phyloP scores from a whole-genome alignment of 2,329 filamentous ascomycete species.

The Chaetomium olivaceum region DNA sequence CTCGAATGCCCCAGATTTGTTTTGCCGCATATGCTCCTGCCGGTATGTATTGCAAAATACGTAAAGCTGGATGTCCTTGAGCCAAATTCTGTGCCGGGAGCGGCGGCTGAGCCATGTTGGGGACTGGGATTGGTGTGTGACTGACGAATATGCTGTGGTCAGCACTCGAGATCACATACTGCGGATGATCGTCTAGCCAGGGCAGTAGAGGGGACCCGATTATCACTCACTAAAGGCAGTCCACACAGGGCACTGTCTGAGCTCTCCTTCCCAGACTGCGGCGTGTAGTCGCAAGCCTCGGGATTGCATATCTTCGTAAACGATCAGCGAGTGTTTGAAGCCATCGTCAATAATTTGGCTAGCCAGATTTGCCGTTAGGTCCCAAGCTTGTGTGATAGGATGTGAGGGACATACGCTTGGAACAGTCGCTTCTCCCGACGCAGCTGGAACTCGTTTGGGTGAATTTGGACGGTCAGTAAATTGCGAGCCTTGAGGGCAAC shows the following conservation, averaged over 20 bases:
- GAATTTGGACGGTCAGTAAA: conserved; percentile 45
- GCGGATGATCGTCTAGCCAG: background rate
- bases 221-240: conserved; percentile 58
- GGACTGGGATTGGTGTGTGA: conserved; percentile 53
- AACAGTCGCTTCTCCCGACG: conserved; percentile 54
- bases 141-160: conserved; percentile 37
- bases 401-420: conserved; percentile 50
- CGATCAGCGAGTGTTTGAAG: conserved; percentile 54
- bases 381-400: background rate
- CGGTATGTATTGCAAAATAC: conserved; percentile 60
- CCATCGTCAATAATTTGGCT: conserved; percentile 60
- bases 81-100: conserved; percentile 49
- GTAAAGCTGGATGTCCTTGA: conserved; percentile 58
- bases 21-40: conserved; percentile 53
- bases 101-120: conserved; percentile 54
- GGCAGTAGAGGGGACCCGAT: background rate
- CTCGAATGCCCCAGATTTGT: conserved; percentile 51
- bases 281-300: conserved; percentile 56
- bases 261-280: conserved; percentile 55
- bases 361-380: background rate
- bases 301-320: conserved; percentile 54
- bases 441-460: conserved; percentile 48
- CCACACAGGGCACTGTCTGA: conserved; percentile 60
- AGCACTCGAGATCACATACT: background rate
- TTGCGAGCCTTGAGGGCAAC: conserved; percentile 57